phyloP scores from a whole-genome alignment of 2,329 filamentous ascomycete species.

The Metarhizium rileyi region DNA sequence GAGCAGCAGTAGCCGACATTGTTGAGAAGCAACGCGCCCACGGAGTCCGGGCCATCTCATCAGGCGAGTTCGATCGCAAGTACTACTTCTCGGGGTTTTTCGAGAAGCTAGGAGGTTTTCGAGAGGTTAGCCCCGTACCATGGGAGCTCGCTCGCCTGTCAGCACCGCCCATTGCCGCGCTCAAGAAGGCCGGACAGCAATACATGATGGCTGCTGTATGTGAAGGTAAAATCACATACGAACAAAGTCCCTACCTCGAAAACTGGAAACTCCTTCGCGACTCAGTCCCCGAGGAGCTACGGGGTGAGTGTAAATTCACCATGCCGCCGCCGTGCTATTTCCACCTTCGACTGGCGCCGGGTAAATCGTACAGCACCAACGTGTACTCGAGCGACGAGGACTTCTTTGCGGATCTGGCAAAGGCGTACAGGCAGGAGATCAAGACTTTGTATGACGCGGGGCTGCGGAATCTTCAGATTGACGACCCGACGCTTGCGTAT shows the following conservation, averaged over 20 bases:
- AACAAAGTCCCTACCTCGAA: conserved; percentile 31
- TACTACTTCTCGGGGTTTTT: conserved; percentile 41
- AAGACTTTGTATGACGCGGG: conserved; percentile 44
- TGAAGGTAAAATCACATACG: conserved; percentile 32
- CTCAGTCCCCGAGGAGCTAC: conserved; percentile 44
- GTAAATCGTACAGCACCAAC: conserved; percentile 41
- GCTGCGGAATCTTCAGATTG: conserved; percentile 48
- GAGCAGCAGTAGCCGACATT: conserved; percentile 53
- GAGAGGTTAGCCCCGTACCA: conserved; percentile 26
- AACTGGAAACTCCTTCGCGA: conserved; percentile 30
- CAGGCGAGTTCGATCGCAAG: conserved; percentile 55
- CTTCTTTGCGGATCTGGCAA: conserved; percentile 48
- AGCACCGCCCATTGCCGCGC: conserved; percentile 28
- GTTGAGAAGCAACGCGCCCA: conserved; percentile 55
- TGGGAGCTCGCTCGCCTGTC: conserved; percentile 27
- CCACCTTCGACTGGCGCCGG: conserved; percentile 43
- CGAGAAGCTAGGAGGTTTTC: conserved; percentile 33
- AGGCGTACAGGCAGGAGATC: conserved; percentile 45
- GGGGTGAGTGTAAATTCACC: conserved; percentile 58
- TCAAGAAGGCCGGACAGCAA: conserved; percentile 27
- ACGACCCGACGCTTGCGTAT: conserved; percentile 54
- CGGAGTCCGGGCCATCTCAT: conserved; percentile 53
- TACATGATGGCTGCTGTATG: conserved; percentile 31
- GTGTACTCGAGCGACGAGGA: conserved; percentile 43
- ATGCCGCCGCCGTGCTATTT: conserved; percentile 60